Base-by-base conservation (phyloP, 2,329 filamentous ascomycete species). In the Thermoascus crustaceus region DNA sequence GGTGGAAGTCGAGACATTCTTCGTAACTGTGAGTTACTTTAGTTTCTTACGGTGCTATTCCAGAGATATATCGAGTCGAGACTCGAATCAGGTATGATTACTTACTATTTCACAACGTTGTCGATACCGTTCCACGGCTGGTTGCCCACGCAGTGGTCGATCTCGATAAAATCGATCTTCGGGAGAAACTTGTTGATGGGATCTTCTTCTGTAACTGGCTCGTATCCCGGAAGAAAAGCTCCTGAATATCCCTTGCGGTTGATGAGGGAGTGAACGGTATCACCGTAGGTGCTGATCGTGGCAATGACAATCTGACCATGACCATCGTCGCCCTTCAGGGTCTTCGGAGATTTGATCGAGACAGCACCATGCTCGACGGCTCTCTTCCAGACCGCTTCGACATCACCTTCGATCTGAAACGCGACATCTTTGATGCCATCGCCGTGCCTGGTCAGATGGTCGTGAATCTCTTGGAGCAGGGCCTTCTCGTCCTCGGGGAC, bases 141-240 rank as follows among this genome's bases (percentile, higher is more conserved):
- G 71, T 94, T 94, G 50, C 87, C 88, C 49, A 94, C 87, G 64
- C 87, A 94, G 71, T 94, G 87, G 64, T 94, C 88, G 62, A 94
- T 85, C 49, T 79, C 79, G 39, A 75, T 70, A 32, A 94, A 73
- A 5, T 69, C 60, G n/a, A 93, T 72, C 0, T 63, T 45, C 0
- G 86, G 85, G 3, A 83, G 66, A 25, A 52, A 47, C 11, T 49
- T 42, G 21, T 57, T 53, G 14, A 72, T 55, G 0, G 68, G 60
- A 43, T 75, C 72, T 9, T 42, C 41, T 5, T 48, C 44, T 2
- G 49, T 59, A 32, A 75, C 69, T 1, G 72, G 58, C 26, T 73
- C 71, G 68, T 80, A 94, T 6, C 84, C 84, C 0, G 86, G 86
- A 20, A 94, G 70, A 65, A 94, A 94, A 14, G 73, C 60, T 0